Percentiles rank a stretch among this genome's conserved stretches.
phyloP scores from a whole-genome alignment of 2,329 filamentous ascomycete species.

The Nigrospora oryzae region DNA sequence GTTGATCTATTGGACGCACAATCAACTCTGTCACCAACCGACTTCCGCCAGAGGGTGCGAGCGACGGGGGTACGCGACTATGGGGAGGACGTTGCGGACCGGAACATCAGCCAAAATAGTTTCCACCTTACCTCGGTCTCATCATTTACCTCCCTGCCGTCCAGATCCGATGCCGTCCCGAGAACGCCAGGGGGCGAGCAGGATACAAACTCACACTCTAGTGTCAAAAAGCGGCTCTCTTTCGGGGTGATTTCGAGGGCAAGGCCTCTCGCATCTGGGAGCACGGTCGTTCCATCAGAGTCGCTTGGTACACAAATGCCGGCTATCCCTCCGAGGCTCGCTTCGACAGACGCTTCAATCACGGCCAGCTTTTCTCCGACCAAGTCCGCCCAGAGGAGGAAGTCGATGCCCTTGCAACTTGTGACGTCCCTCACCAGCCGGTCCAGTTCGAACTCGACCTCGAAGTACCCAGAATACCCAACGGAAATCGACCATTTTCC shows the following conservation, averaged over 20 bases:
- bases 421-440: not conserved
- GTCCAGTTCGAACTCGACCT: not conserved
- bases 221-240: slow-evolving; percentile 12
- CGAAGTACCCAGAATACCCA: not conserved
- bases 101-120: slow-evolving; percentile 39
- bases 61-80: slow-evolving; percentile 45
- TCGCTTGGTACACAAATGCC: too few species aligned
- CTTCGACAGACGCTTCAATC: not conserved
- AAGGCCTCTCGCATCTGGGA: slow-evolving; percentile 7
- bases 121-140: slow-evolving; percentile 20
- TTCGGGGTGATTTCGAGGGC: slow-evolving; percentile 13
- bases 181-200: not conserved
- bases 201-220: not conserved
- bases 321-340: too few species aligned
- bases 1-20: slow-evolving; percentile 53
- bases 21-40: slow-evolving; percentile 37
- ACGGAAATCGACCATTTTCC: slow-evolving; percentile 11
- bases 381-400: slow-evolving; percentile 5
- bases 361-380: not conserved
- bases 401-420: not conserved
- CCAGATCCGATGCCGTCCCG: slow-evolving; percentile 7
- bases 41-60: slow-evolving; percentile 39
- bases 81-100: slow-evolving; percentile 57
- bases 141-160: slow-evolving; percentile 3
- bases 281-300: not conserved